A percentile compares a stretch with the other conserved stretches of the same genome.
Conservation (phyloP, 73 alveolate species). For the Paramecium biaurelia region DNA sequence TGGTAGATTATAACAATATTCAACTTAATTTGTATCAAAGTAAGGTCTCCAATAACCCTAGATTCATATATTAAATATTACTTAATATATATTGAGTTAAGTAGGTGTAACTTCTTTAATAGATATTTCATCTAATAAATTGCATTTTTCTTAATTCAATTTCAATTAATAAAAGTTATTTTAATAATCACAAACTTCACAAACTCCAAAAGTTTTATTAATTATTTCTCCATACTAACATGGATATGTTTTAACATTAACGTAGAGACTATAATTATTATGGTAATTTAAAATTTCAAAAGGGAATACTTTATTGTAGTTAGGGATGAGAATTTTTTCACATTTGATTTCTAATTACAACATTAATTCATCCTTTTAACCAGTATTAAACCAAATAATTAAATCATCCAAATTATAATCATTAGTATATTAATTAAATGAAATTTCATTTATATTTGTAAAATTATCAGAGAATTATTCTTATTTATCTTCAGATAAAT, state of each 20-base stretch:
- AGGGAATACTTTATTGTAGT: neutral
- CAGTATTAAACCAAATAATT: neutral
- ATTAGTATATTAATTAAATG: neutral
- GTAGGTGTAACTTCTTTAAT: neutral
- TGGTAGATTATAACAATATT: neutral
- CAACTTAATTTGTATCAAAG: neutral
- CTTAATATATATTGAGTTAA: neutral
- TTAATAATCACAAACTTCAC: neutral
- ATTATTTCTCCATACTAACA: neutral
- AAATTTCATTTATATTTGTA: neutral
- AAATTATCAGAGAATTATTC: neutral
- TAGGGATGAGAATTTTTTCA: neutral
- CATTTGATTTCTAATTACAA: neutral
- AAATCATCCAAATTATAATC: neutral
- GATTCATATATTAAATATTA: neutral
- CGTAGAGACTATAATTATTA: neutral
- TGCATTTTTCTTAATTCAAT: neutral
- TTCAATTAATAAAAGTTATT: neutral
- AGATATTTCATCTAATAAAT: neutral
- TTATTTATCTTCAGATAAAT: neutral
- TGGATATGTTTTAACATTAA: neutral
- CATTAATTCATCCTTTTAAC: neutral
- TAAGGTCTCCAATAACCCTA: constrained; percentile 31
- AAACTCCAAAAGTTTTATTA: neutral
- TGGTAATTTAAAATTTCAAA: neutral